phyloP scores from a whole-genome alignment of 306 rosid species.

The Casuarina glauca region DNA sequence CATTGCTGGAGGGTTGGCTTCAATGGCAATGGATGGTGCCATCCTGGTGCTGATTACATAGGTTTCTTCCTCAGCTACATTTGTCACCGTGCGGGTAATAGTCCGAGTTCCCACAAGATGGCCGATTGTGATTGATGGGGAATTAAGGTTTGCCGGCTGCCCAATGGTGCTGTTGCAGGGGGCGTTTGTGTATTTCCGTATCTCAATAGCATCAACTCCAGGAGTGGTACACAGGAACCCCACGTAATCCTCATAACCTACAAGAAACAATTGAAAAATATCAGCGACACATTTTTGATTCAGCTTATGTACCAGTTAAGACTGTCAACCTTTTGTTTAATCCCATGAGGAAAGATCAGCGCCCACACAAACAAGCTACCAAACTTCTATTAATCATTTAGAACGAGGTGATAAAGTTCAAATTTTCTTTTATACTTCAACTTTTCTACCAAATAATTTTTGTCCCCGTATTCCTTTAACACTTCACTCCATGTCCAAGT shows the following conservation, averaged over 20 bases:
- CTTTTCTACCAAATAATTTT: not conserved
- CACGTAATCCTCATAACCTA: constrained; percentile 86
- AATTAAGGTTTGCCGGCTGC: constrained; percentile 80
- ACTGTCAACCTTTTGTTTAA: constrained; percentile 7
- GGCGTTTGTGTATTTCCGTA: constrained; percentile 63
- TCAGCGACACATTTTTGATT: constrained; percentile 3
- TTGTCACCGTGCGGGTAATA: constrained; percentile 75
- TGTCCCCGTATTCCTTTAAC: not conserved
- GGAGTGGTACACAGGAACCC: constrained; percentile 98
- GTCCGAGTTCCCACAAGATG: constrained; percentile 75
- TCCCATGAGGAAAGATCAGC: not conserved
- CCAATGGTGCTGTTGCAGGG: constrained; percentile 79
- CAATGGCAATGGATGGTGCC: constrained; percentile 85
- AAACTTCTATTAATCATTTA: not conserved
- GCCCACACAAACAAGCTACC: not conserved
- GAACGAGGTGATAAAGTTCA: not conserved
- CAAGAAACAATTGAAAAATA: constrained; percentile 24
- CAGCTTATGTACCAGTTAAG: not conserved
- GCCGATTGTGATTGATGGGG: constrained; percentile 82
- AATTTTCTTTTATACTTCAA: not conserved
- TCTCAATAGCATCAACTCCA: constrained; percentile 67
- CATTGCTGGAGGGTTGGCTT: constrained; percentile 83
- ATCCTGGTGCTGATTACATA: constrained; percentile 75
- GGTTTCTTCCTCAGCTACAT: constrained; percentile 90
- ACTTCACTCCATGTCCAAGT: not conserved